Percentiles rank a stretch among this genome's conserved stretches.
Evolutionary conservation across 331 rosid species (phyloP).

Genomic region (Quercus tomentella): DNA sequence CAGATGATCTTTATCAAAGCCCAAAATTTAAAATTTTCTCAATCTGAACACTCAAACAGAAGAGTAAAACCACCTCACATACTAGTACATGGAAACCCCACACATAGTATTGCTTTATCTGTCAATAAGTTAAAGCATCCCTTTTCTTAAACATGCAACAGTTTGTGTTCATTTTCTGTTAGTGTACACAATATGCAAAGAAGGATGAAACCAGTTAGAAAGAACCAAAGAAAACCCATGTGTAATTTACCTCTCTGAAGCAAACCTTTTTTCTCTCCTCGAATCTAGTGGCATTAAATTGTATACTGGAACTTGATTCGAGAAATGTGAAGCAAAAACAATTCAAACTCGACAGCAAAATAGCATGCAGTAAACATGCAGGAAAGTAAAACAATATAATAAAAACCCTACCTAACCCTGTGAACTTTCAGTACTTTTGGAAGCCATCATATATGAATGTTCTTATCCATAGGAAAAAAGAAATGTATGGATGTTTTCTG

Average conservation of each 20-base stretch:
- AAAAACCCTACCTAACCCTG: not conserved
- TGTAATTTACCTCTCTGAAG: not conserved
- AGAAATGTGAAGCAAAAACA: not conserved
- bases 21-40: slow-evolving; percentile 6
- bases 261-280: not conserved
- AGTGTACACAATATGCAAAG: slow-evolving; percentile 20
- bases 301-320: not conserved
- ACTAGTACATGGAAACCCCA: not conserved
- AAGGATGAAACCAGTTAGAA: slow-evolving; percentile 25
- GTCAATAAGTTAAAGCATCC: not conserved
- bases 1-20: slow-evolving; percentile 20
- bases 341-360: slow-evolving; percentile 12
- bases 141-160: slow-evolving; percentile 33
- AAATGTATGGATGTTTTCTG: not conserved
- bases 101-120: not conserved
- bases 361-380: slow-evolving; percentile 8
- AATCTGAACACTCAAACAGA: slow-evolving; percentile 6
- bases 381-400: not conserved
- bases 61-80: not conserved
- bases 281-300: not conserved
- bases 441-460: not conserved
- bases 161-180: slow-evolving; percentile 28
- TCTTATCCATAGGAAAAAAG: too few relatives aligned
- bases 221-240: not conserved
- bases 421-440: not conserved